phyloP scores from a whole-genome alignment of 176 grass and related monocot genomes.

The Calamus simplicifolius region DNA sequence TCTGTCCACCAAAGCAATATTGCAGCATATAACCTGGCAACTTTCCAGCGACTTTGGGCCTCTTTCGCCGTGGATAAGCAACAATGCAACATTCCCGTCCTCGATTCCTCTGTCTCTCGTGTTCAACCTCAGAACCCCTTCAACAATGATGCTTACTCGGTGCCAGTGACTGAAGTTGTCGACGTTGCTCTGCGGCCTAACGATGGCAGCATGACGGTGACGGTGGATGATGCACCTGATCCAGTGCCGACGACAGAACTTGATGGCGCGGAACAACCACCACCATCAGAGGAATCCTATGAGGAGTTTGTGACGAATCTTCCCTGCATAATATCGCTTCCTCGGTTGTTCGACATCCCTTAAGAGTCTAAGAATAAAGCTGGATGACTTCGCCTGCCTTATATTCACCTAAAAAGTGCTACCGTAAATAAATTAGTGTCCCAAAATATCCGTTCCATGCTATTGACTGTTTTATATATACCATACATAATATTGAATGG shows the following conservation, averaged over 20 bases:
- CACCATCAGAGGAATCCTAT: slow-evolving; percentile 34
- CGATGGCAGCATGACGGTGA: slow-evolving; percentile 1
- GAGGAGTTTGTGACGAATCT: slow-evolving; percentile 34
- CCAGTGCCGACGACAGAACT: slow-evolving; percentile 20
- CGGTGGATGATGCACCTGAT: slow-evolving; percentile 47
- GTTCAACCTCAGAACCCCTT: slow-evolving; percentile 20
- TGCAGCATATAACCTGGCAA: slow-evolving; percentile 40
- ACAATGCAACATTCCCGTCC: slow-evolving; percentile 32
- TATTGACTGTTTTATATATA: no score
- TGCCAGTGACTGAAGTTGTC: background rate
- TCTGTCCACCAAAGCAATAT: slow-evolving; percentile 24
- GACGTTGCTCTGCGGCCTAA: slow-evolving; percentile 4
- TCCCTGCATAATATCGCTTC: slow-evolving; percentile 38
- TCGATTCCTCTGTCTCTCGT: slow-evolving; percentile 38
- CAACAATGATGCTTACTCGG: background rate
- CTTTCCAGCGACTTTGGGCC: slow-evolving; percentile 49
- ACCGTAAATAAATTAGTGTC: no score
- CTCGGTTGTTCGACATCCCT: slow-evolving; percentile 35
- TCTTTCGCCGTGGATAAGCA: slow-evolving; percentile 27
- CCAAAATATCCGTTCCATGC: no score
- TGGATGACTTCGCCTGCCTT: no score
- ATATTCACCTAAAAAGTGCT: no score
- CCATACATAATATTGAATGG: no score
- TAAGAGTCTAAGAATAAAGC: no score
- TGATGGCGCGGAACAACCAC: background rate